Base-by-base conservation (phyloP, 352 stramenopile species). In the Phytophthora macrochlamydospora region DNA sequence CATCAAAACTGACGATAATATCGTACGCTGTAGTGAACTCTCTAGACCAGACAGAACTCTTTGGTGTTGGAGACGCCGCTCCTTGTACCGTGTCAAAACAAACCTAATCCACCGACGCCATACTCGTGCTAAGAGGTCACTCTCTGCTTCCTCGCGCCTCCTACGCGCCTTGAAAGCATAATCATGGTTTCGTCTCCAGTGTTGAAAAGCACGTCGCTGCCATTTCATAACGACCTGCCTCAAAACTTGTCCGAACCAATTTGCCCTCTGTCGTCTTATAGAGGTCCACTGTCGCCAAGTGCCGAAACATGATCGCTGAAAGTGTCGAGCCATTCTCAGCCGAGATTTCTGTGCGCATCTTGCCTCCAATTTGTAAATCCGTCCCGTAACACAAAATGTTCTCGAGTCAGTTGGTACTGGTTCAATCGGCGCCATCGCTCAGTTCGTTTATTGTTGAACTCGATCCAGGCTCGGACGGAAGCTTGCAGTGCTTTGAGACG, bases 91-190 rank as follows among this genome's bases (percentile, higher is more conserved):
- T 12, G 48, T 64, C n/a, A 42, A 33, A 6, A 71, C 18, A 7
- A 67, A 67, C 2, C 51, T 42, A 44, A 67, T 33, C 69, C 69
- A 76, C 42, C 65, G 64, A 60, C 59, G 59, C 69, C 69, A 76
- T 24, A 73, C 24, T 33, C 69, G 59, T 9, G 44, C 42, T 28
- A 64, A n/a, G 12, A 76, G 29, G 43, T 76, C 69, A 4, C 38
- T 30, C 12, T 70, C 51, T 31, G 43, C 51, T 7, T 49, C 14
- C 2, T 64, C 29, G 53, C 18, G 63, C 12, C 43, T 55, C 13
- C 4, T 11, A 24, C 6, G 31, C 8, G 33, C 12, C 9, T 40
- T 67, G 11, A 32, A 32, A 43, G 42, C 46, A 24, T 64, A 30
- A 4, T 73, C 42, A 9, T 61, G 58, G 24, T 63, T 46, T 0